Evolutionary conservation across 768 basidiomycete genomes (phyloP), one percentile per base, ranked within the genome.

Genomic region (Vararia minispora): DNA sequence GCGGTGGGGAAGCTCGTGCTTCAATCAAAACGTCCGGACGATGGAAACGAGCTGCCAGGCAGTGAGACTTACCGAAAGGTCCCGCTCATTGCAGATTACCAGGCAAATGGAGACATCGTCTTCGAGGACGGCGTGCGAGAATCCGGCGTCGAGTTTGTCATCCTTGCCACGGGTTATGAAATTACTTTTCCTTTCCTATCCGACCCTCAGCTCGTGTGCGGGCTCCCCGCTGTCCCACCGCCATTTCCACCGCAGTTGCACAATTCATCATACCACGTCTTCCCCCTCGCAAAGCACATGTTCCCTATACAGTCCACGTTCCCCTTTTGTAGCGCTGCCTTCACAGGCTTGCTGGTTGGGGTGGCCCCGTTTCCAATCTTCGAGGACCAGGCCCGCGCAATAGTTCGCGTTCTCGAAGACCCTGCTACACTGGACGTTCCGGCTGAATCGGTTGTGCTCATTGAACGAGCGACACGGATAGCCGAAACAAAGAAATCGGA

Each of bases 91-190:
- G 52, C 57, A 8, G 55, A 57, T 27, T 72, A 74, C 48, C 58
- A 56, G 12, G 49, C 47, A 1, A 48, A 57, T 17, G 74, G 73
- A 3, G 56, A 57, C 27, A 74, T 78, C 6, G 50, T 63, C 23
- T 79, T 84, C 46, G 71, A 68, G 42, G 80, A 81, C 42, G 76
- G 73, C 1, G 59, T 70, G 1, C 48, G 53, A 10, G 79, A 81
- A 51, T 46, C 57, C 23, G 63, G 61, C 5, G 61, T 88, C 40
- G 74, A 79, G 45, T 58, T 71, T 44, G 75, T 74, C 45, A 73
- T 87, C 37, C 58, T 88, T 13, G 86, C 83, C 2, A 90, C 86
- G 2, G 87, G 86, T 9, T 90, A 80, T 53, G 60, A 78, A 36
- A 58, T 71, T 30, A 59, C 69, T 10, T 74, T 77, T 46, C 78